phyloP scores from a whole-genome alignment of 1,139 yeast species.

The Pneumocystis oryctolagi region DNA sequence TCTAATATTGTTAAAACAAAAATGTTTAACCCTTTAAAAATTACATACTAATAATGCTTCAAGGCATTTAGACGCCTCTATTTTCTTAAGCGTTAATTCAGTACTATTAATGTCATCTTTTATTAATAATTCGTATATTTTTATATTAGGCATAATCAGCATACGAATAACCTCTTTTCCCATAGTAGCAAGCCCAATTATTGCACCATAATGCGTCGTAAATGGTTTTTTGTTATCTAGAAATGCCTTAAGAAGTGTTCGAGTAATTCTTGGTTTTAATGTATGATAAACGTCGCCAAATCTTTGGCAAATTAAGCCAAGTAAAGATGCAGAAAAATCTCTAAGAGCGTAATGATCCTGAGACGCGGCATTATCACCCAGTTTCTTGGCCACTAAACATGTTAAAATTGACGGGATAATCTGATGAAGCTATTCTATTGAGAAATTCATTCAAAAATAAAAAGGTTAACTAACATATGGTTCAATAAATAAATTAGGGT shows the following conservation, averaged over 20 bases:
- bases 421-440: conserved; percentile 49
- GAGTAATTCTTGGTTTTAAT: conserved; percentile 80
- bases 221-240: conserved; percentile 64
- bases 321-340: conserved; percentile 73
- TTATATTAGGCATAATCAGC: conserved; percentile 67
- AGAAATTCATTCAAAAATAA: neutral
- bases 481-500: conserved; percentile 76
- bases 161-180: conserved; percentile 84
- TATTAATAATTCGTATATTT: conserved; percentile 59
- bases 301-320: conserved; percentile 58
- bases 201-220: conserved; percentile 87
- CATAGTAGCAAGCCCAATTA: conserved; percentile 65
- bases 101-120: conserved; percentile 22
- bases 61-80: conserved; percentile 9
- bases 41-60: conserved; percentile 6
- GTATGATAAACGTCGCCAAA: conserved; percentile 84
- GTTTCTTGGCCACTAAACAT: conserved; percentile 67
- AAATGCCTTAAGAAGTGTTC: conserved; percentile 82
- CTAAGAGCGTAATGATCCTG: conserved; percentile 36
- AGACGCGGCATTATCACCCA: conserved; percentile 40
- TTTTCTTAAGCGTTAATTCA: conserved; percentile 12
- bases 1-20: neutral
- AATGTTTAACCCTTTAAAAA: neutral
- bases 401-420: conserved; percentile 92
- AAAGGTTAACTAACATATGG: conserved; percentile 39